Base-by-base conservation (phyloP, 2,329 filamentous ascomycete genomes). In the Arthrobotrys entomopaga region DNA sequence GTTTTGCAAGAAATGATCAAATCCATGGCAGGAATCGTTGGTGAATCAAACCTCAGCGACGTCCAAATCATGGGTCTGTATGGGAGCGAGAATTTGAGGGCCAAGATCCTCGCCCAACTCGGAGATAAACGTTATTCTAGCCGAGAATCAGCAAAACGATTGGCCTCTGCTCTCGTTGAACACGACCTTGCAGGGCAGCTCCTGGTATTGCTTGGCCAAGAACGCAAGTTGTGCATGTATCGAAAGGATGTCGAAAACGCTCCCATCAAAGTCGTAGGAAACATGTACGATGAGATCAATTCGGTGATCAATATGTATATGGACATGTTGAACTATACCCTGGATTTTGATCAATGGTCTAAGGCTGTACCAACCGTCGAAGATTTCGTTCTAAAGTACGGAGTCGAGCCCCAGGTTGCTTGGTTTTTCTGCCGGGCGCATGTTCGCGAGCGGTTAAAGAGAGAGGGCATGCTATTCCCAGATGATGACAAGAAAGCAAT, bases 21-120 rank as follows among this genome's bases (percentile, higher is more conserved):
- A 40, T 91, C 91, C 1, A 98, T 99, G 95, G 92, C 92, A 16
- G 96, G 96, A 52, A 93, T 99, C 72, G 89, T 94, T 11, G 89
- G 93, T 2, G 90, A 94, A 73, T 87, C 89, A 60, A 92, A 93
- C 79, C 94, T 97, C 79, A 97, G 92, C 29, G 94, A 99, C 77
- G 84, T 89, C 16, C 93, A 97, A 81, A 87, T 97, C 26, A 84
- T 91, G 76, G 93, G 92, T 13, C 93, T 99, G 87, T 92, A 91
- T 46, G 94, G 93, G 74, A 93, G 94, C 13, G 88, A 92, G 59
- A 84, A 89, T 24, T 84, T 99, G 10, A 90, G 91, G 77, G 88
- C 89, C 8, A 91, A 94, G 78, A 96, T 91, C 0, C 86, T 98
- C 43, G 87, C 91, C 73, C 88, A 91, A 65, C 85, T 96, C 2